Conservation (phyloP, 768 basidiomycete species). For the Suillus plorans region DNA sequence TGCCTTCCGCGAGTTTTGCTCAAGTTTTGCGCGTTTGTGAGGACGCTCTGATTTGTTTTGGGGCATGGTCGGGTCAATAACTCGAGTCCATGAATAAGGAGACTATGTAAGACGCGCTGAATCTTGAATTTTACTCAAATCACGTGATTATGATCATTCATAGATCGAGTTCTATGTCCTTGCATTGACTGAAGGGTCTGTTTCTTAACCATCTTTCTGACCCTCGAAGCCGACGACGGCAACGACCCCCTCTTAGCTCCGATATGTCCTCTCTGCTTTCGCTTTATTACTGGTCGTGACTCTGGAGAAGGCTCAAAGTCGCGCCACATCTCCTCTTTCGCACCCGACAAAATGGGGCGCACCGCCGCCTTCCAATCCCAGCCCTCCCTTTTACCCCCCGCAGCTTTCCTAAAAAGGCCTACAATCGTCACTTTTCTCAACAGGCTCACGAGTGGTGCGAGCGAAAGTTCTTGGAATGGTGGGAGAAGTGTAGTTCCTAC, state of each 20-base stretch:
- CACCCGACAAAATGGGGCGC: conserved; percentile 16
- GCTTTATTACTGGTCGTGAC: background rate
- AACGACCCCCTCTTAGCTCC: conserved; percentile 3
- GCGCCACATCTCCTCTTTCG: conserved; percentile 21
- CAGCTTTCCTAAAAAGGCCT: conserved; percentile 21
- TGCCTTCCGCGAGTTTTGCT: conserved; percentile 7
- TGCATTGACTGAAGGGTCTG: background rate
- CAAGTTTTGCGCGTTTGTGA: conserved; percentile 26
- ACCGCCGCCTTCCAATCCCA: conserved; percentile 26
- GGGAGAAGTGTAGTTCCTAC: conserved; percentile 8
- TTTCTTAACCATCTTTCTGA: conserved; percentile 11
- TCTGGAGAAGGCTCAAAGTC: background rate
- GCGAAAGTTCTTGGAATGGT: conserved; percentile 15
- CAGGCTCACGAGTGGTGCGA: conserved; percentile 22
- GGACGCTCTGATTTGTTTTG: conserved; percentile 8
- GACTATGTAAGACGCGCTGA: background rate
- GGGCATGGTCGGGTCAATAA: conserved; percentile 15
- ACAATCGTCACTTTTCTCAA: conserved; percentile 20
- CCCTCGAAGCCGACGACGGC: conserved; percentile 26
- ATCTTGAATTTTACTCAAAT: background rate
- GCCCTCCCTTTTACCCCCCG: conserved; percentile 11
- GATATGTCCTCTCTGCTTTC: background rate
- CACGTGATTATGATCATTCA: background rate
- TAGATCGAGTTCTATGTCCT: background rate
- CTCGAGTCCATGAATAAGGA: background rate